These are phyloP conservation scores for Schwanniomyces occidentalis DNA, from an alignment of 805 yeast genomes.

Conservation along the genomic window DNA sequence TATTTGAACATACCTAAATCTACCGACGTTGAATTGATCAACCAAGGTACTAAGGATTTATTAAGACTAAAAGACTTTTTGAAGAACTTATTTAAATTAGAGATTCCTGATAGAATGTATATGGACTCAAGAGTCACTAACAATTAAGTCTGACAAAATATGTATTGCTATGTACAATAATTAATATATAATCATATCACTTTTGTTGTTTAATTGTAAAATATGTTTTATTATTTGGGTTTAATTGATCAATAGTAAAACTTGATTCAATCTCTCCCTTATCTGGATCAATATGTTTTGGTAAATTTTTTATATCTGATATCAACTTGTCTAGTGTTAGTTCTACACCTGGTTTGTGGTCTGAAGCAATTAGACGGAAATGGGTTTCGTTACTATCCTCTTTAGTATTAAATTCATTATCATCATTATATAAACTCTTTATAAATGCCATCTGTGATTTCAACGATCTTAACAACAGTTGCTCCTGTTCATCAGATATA, in stretches of 20 bases:
- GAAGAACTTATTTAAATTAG: slow-evolving; percentile 64
- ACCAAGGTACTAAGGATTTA: slow-evolving; percentile 63
- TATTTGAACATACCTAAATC: slow-evolving; percentile 69
- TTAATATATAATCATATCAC: not conserved
- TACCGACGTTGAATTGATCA: slow-evolving; percentile 73
- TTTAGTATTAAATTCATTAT: slow-evolving; percentile 7
- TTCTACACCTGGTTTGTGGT: slow-evolving; percentile 26
- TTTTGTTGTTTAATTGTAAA: slow-evolving; percentile 9
- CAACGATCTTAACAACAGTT: slow-evolving; percentile 24
- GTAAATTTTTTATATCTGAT: slow-evolving; percentile 14
- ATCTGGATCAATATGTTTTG: slow-evolving; percentile 11
- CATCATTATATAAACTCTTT: slow-evolving; percentile 27
- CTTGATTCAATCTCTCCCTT: slow-evolving; percentile 25
- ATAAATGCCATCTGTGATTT: slow-evolving; percentile 38
- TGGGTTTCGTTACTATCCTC: slow-evolving; percentile 19
- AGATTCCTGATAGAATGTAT: slow-evolving; percentile 71
- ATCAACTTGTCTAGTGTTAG: slow-evolving; percentile 19
- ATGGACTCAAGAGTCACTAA: slow-evolving; percentile 72
- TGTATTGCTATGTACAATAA: too few species aligned
- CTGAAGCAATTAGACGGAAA: slow-evolving; percentile 36
- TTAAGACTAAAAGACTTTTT: slow-evolving; percentile 63
- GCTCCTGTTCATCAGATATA: slow-evolving; percentile 17
- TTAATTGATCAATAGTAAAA: slow-evolving; percentile 12
- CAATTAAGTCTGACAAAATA: too few species aligned
- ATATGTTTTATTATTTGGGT: slow-evolving; percentile 8